A percentile compares a stretch with the other conserved stretches of the same genome.
These are phyloP conservation scores for Zymoseptoria tritici DNA, from an alignment of 2,329 filamentous ascomycete species.

Conservation along the genomic window DNA sequence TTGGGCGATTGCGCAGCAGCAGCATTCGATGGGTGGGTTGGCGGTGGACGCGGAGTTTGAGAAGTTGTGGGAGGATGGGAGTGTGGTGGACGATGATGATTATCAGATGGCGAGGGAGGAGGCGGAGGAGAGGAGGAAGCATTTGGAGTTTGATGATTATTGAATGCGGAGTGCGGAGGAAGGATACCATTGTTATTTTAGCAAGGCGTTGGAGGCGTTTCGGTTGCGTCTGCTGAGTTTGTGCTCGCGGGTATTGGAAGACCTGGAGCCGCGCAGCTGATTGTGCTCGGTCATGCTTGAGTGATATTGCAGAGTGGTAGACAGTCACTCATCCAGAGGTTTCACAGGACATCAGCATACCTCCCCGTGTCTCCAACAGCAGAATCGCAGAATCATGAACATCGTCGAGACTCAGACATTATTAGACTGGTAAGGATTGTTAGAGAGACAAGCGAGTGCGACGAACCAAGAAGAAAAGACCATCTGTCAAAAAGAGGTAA, in stretches of 20 bases:
- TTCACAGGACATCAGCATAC: too few species aligned
- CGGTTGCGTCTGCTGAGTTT: background rate
- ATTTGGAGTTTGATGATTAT: conserved; percentile 35
- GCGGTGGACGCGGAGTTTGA: conserved; percentile 64
- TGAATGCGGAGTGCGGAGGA: conserved; percentile 2
- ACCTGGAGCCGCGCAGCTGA: background rate
- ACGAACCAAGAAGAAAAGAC: too few species aligned
- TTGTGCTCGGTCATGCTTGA: background rate
- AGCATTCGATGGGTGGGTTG: conserved; percentile 35
- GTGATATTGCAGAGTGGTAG: background rate
- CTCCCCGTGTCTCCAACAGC: too few species aligned
- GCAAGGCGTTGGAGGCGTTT: conserved; percentile 6
- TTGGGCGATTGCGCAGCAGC: conserved; percentile 61
- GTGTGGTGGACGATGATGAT: conserved; percentile 82
- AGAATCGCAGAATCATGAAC: too few species aligned
- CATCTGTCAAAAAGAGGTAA: background rate
- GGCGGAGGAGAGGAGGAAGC: conserved; percentile 45
- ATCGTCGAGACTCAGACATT: too few species aligned
- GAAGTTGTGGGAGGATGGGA: conserved; percentile 79
- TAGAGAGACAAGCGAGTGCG: too few species aligned
- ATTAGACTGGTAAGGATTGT: too few species aligned
- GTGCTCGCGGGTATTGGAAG: background rate
- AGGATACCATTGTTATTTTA: background rate
- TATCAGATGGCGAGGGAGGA: conserved; percentile 71
- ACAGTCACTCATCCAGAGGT: too few species aligned